Conservation (phyloP, 495 filamentous ascomycete species). For the Aspergillus indologenus region DNA sequence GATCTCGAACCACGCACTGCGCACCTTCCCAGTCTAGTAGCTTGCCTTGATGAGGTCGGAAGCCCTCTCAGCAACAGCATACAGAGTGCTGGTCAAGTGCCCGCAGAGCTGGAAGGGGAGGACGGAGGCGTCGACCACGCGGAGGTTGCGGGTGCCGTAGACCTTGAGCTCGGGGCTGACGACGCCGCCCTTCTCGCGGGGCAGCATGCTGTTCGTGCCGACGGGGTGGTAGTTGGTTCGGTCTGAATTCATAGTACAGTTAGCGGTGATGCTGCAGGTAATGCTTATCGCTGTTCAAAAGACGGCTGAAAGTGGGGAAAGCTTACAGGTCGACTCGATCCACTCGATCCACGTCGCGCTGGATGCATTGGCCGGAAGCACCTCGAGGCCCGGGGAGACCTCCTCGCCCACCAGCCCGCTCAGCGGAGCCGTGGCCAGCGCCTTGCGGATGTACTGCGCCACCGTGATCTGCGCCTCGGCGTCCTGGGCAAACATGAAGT, state of each 20-base stretch:
- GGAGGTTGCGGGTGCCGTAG: constrained; percentile 44
- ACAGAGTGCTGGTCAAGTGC: constrained; percentile 50
- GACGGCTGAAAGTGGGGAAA: too few relatives aligned
- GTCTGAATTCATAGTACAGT: neutral
- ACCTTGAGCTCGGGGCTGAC: constrained; percentile 36
- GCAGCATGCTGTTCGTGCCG: constrained; percentile 21
- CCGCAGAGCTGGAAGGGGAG: constrained; percentile 51
- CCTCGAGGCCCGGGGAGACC: constrained; percentile 19
- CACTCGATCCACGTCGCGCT: too few relatives aligned
- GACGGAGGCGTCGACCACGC: constrained; percentile 56
- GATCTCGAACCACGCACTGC: too few relatives aligned
- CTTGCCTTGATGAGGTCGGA: constrained; percentile 53
- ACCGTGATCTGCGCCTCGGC: constrained; percentile 31
- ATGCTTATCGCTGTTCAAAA: too few relatives aligned
- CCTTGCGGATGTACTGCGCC: constrained; percentile 29
- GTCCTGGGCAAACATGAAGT: constrained; percentile 52
- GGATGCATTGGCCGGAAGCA: neutral
- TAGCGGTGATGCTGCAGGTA: too few relatives aligned
- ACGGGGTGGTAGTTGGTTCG: constrained; percentile 7
- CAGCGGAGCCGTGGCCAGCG: constrained; percentile 21
- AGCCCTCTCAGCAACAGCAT: constrained; percentile 56
- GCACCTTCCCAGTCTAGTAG: too few relatives aligned
- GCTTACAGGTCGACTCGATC: too few relatives aligned
- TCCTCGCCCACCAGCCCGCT: constrained; percentile 18
- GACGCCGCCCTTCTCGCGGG: constrained; percentile 19